phyloP scores from a whole-genome alignment of 116 monocot genomes.

The Iris pallida region DNA sequence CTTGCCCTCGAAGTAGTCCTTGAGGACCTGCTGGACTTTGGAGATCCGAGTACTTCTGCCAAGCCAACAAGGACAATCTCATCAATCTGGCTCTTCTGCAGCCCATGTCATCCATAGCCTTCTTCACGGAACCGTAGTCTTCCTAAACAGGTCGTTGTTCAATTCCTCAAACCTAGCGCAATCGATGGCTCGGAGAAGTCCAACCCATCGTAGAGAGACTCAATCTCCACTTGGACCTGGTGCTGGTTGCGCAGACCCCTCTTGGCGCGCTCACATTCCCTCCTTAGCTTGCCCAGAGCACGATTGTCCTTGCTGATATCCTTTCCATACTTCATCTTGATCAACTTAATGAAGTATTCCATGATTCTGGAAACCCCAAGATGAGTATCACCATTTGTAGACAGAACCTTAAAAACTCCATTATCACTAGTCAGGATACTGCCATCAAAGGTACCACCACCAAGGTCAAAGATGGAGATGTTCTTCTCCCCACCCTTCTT shows the following conservation, averaged over 20 bases:
- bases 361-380: constrained; percentile 34
- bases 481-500: too few relatives aligned
- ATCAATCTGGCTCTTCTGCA: constrained; percentile 41
- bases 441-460: constrained; percentile 43
- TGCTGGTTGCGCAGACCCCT: constrained; percentile 64
- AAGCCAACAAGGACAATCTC: constrained; percentile 56
- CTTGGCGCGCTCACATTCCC: constrained; percentile 36
- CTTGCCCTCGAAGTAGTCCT: constrained; percentile 57
- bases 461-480: too few relatives aligned
- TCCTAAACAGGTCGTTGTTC: constrained; percentile 40
- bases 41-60: constrained; percentile 60
- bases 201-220: constrained; percentile 40
- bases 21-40: constrained; percentile 55
- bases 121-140: constrained; percentile 61
- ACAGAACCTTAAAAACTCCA: constrained; percentile 29
- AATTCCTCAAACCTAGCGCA: constrained; percentile 48
- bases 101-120: constrained; percentile 57
- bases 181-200: constrained; percentile 58
- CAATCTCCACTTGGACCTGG: constrained; percentile 58
- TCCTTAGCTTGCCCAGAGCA: constrained; percentile 15
- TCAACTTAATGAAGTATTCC: constrained; percentile 59
- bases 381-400: constrained; percentile 33
- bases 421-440: constrained; percentile 21
- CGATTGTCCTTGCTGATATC: constrained; percentile 62
- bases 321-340: constrained; percentile 72